phyloP scores from a whole-genome alignment of 2,329 filamentous ascomycete species.

The Teratosphaeria destructans region DNA sequence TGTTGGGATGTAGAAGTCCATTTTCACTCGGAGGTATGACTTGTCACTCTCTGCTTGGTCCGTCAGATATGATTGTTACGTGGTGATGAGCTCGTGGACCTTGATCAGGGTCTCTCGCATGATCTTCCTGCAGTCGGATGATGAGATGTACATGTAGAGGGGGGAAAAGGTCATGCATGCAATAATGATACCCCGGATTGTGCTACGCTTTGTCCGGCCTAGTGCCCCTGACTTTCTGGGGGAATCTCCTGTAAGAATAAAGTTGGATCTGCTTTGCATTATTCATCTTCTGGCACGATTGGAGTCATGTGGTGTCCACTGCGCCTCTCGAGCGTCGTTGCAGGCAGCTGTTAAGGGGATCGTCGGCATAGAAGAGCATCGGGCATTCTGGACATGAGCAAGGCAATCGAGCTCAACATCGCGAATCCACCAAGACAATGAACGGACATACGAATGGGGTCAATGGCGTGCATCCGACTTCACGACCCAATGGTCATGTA shows the following conservation, averaged over 20 bases:
- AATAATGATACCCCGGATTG: background rate
- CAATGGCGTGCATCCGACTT: background rate
- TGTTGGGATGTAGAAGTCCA: too few relatives aligned
- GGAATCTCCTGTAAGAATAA: too few relatives aligned
- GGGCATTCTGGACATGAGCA: background rate
- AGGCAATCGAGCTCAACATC: background rate
- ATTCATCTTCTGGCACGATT: background rate
- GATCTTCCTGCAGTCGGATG: too few relatives aligned
- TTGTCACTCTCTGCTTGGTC: background rate
- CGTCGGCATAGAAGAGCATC: background rate
- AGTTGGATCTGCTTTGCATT: background rate
- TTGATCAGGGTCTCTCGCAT: too few relatives aligned
- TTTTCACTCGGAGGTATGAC: background rate
- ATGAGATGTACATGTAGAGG: too few relatives aligned
- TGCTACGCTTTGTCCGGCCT: background rate
- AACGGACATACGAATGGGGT: conserved; percentile 1
- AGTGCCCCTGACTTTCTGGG: background rate
- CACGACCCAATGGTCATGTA: background rate
- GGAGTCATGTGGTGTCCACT: background rate
- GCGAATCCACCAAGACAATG: background rate
- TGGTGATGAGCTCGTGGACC: background rate
- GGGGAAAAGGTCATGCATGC: too few relatives aligned
- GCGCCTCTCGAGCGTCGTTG: background rate
- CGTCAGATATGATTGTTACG: background rate
- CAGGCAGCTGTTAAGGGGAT: background rate